Evolutionary conservation across 176 grass and related monocot species (phyloP), one percentile per base, ranked within the genome.

Genomic region (Raddia guianensis): DNA sequence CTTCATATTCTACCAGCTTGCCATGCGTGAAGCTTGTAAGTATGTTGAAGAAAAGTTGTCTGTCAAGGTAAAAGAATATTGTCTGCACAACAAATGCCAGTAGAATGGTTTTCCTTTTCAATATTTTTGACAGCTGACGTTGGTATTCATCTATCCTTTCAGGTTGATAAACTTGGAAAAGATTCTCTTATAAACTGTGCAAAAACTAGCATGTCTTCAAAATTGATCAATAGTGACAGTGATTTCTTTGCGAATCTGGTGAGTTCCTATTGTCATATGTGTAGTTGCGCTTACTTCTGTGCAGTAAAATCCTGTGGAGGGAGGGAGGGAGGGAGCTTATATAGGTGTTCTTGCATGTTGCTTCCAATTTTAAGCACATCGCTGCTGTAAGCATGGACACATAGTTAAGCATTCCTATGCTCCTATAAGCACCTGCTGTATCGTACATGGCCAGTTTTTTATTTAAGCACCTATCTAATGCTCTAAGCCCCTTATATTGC

Each of bases 161-260:
- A 98, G 92, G 96, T 98, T 72, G 90, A 95, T 57, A 93, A 91
- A 55, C 92, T 98, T 80, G 95, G 92, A 21, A 95, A 98, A 64
- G 88, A 91, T 89, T 95, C 88, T 32, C 90, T 98, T 77, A 78
- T 93, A 53, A 98, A 98, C 84, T 95, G 88, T 84, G 92, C 92
- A 71, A 98, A 95, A 84, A 98, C 96, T 50, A 98, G 96, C 88
- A 98, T 98, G 92, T 98, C 96, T 33, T 98, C 96, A 0, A 98
- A 98, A 77, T 80, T 98, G 72, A 91, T 98, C 43, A 68, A 86
- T n/a, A 85, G 59, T 21, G 92, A 98, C 71, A 91, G 84, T 90
- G 92, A 95, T 84, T 98, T 98, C 67, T 98, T 95, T 70, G 92
- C 96, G 34, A 89, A 56, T 90, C 76, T 98, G 74, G 96, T 95